Base-by-base conservation (phyloP, 495 filamentous ascomycete species). In the Aspergillus incahuasiensis region DNA sequence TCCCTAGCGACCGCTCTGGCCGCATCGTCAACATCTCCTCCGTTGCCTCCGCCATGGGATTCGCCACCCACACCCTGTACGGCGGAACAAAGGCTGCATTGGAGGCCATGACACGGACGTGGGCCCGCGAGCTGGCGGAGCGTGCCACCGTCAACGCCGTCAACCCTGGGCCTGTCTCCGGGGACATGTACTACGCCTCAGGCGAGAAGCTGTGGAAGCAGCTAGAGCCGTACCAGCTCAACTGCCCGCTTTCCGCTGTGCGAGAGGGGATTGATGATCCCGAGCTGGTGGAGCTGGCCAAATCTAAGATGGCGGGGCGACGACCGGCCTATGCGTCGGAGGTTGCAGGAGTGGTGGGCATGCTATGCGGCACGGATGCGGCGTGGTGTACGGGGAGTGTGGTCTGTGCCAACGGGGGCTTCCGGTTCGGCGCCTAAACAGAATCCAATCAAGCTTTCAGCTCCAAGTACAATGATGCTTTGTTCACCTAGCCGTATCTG, bases 61-160 rank as follows among this genome's bases (percentile, higher is more conserved):
- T 89, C 69, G 64, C 74, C 2, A 79, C 76, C 5, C 88, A 94
- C 69, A 80, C 80, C 7, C 82, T 95, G 32, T 97, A 96, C 65
- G 89, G 88, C 39, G 91, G 90, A 3, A 92, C 86, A 60, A 97
- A 97, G 70, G 91, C 88, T 0, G 91, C 92, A 0, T 62, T 96
- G 30, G 92, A 97, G 58, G 81, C 87, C n/a, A 94, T 96, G 91
- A 95, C 91, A 12, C 78, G 92, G 8, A 91, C 88, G 1, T 97
- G 91, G 92, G 76, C 85, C 0, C 79, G 89, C 19, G 92, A 97
- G 71, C 73, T 97, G 32, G 76, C 83, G 2, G 86, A 94, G 66
- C 74, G 83, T 7, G 81, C 79, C 0, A 97, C 91, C 0, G 90
- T 95, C 35, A 97, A 96, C 65, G 83, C 86, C 0, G 77, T 97